Conservation (phyloP, 495 filamentous ascomycete genomes). For the Penicillium salamii region DNA sequence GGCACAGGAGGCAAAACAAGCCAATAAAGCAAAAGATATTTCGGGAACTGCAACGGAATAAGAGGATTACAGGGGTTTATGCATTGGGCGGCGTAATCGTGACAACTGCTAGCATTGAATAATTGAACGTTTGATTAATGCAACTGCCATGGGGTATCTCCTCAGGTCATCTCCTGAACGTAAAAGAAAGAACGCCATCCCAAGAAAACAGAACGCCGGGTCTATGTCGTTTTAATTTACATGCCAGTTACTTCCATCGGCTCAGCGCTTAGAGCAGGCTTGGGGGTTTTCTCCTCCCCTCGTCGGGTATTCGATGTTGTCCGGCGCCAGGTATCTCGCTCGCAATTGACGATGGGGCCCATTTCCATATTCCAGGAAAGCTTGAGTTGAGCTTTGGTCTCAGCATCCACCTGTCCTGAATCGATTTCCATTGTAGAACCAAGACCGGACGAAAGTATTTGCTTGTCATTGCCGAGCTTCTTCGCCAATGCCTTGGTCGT, state of each 20-base stretch:
- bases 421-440: constrained; percentile 35
- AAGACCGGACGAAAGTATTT: constrained; percentile 1
- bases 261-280: constrained; percentile 22
- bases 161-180: constrained; percentile 26
- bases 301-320: constrained; percentile 24
- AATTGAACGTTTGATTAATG: constrained; percentile 15
- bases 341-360: constrained; percentile 48
- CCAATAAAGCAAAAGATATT: constrained; percentile 8
- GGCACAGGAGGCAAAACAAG: constrained; percentile 27
- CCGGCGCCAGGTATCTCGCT: constrained; percentile 43
- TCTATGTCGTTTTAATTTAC: constrained; percentile 18
- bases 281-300: constrained; percentile 31
- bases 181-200: constrained; percentile 17
- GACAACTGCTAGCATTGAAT: constrained; percentile 4
- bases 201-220: constrained; percentile 25
- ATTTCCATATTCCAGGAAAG: constrained; percentile 35
- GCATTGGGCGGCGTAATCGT: constrained; percentile 32
- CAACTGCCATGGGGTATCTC: constrained; percentile 39
- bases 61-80: neutral
- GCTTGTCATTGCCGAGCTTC: constrained; percentile 27
- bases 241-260: constrained; percentile 29
- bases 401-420: constrained; percentile 23
- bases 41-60: neutral
- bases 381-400: constrained; percentile 29
- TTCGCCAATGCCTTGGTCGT: constrained; percentile 39